Conservation (phyloP, 306 rosid genomes). For the Boehmeria nivea region DNA sequence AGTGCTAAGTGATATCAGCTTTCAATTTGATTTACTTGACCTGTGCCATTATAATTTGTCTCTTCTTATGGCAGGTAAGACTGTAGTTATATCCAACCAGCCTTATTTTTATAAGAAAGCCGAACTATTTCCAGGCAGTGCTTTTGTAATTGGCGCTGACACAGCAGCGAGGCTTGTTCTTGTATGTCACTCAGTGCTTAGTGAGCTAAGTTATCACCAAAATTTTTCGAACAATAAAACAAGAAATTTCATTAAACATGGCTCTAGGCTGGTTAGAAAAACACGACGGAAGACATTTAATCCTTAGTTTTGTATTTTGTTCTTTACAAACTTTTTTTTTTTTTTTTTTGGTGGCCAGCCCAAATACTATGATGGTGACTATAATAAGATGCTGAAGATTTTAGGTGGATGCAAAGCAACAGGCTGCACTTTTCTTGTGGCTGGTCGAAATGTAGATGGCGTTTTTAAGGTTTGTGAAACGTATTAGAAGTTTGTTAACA, state of each 20-base stretch:
- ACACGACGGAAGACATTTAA: too few relatives aligned
- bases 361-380: constrained; percentile 77
- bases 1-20: background rate
- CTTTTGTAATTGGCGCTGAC: constrained; percentile 90
- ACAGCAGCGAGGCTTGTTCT: constrained; percentile 77
- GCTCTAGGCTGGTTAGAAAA: too few relatives aligned
- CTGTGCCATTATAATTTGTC: too few relatives aligned
- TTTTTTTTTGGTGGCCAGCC: constrained; percentile 51
- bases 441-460: constrained; percentile 74
- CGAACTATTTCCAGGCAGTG: constrained; percentile 86
- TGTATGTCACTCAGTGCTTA: constrained; percentile 60
- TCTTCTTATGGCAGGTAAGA: constrained; percentile 54
- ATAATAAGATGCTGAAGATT: constrained; percentile 65
- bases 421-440: constrained; percentile 73
- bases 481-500: constrained; percentile 8
- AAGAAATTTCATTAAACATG: background rate
- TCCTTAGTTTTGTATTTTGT: too few relatives aligned
- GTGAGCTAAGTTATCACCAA: too few relatives aligned
- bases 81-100: constrained; percentile 76
- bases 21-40: constrained; percentile 6
- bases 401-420: constrained; percentile 62
- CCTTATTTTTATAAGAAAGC: constrained; percentile 89
- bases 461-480: constrained; percentile 52
- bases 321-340: constrained; percentile 7
- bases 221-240: too few relatives aligned